phyloP scores from a whole-genome alignment of 1,284 basidiomycete species.

The Cutaneotrichosporon daszewskae region DNA sequence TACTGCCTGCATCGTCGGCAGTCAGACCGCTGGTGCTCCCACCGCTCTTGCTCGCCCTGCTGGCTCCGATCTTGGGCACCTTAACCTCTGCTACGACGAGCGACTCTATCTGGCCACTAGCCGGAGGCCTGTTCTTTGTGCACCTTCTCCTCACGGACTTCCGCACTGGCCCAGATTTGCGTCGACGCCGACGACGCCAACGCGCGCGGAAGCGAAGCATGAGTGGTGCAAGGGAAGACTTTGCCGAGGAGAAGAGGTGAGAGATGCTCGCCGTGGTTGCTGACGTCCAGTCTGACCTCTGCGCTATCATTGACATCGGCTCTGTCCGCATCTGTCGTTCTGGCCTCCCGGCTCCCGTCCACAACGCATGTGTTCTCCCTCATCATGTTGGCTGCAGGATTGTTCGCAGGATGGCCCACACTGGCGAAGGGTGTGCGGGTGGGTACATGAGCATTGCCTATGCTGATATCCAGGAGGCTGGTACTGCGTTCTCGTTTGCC shows the following conservation, averaged over 20 bases:
- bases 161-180: slow-evolving; percentile 43
- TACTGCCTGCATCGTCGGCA: slow-evolving; percentile 31
- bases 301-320: slow-evolving; percentile 92
- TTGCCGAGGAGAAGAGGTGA: slow-evolving; percentile 33
- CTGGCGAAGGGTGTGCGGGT: slow-evolving; percentile 74
- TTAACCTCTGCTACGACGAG: slow-evolving; percentile 90
- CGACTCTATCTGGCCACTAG: slow-evolving; percentile 93
- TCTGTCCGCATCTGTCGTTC: slow-evolving; percentile 85
- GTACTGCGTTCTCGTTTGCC: slow-evolving; percentile 26
- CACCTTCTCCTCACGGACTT: slow-evolving; percentile 67
- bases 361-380: slow-evolving; percentile 86
- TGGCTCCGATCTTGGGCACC: slow-evolving; percentile 86
- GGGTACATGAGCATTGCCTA: slow-evolving; percentile 31
- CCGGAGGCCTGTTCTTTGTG: slow-evolving; percentile 60
- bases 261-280: not conserved
- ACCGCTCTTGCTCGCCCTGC: slow-evolving; percentile 77
- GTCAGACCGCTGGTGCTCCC: slow-evolving; percentile 61
- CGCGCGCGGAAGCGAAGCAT: slow-evolving; percentile 3
- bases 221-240: slow-evolving; percentile 14
- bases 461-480: slow-evolving; percentile 28
- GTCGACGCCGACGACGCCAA: slow-evolving; percentile 20
- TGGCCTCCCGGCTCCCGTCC: slow-evolving; percentile 79
- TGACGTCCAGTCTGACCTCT: slow-evolving; percentile 64
- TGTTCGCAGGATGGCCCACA: slow-evolving; percentile 79
- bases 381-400: slow-evolving; percentile 74